Evolutionary conservation across 2,329 filamentous ascomycete genomes (phyloP).

Genomic region (Hawksworthiomyces lignivorus): DNA sequence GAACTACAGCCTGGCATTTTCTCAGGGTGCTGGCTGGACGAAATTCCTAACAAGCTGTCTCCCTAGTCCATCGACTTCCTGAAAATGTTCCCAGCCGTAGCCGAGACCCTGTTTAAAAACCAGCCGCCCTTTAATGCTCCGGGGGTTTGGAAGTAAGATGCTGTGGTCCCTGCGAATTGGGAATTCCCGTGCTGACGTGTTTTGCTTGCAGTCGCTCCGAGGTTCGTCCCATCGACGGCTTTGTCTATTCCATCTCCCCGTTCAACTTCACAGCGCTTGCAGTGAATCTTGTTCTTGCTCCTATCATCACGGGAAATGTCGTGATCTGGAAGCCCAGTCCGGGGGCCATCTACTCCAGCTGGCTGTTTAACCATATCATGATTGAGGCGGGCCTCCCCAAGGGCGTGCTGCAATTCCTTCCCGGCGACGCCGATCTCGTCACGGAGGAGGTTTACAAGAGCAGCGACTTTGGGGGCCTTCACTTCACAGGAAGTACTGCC

Average conservation of each 20-base stretch:
- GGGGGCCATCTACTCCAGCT: slow-evolving; percentile 76
- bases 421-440: slow-evolving; percentile 76
- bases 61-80: slow-evolving; percentile 85
- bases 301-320: slow-evolving; percentile 85
- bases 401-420: slow-evolving; percentile 87
- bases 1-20: no score
- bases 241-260: slow-evolving; percentile 85
- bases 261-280: slow-evolving; percentile 97
- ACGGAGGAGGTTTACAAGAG: slow-evolving; percentile 70
- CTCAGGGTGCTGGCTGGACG: no score
- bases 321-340: slow-evolving; percentile 96
- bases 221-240: slow-evolving; percentile 82
- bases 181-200: no score
- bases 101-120: no score
- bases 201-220: no score
- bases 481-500: slow-evolving; percentile 86
- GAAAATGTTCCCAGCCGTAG: slow-evolving; percentile 87
- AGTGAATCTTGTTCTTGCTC: slow-evolving; percentile 73
- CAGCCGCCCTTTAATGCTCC: slow-evolving; percentile 91
- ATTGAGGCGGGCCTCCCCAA: slow-evolving; percentile 81
- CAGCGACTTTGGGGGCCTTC: slow-evolving; percentile 76
- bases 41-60: no score
- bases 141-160: slow-evolving; percentile 93
- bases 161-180: no score
- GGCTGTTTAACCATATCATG: slow-evolving; percentile 80